Conservation (phyloP, 148 eudicot genomes). For the Arbutus unedo region DNA sequence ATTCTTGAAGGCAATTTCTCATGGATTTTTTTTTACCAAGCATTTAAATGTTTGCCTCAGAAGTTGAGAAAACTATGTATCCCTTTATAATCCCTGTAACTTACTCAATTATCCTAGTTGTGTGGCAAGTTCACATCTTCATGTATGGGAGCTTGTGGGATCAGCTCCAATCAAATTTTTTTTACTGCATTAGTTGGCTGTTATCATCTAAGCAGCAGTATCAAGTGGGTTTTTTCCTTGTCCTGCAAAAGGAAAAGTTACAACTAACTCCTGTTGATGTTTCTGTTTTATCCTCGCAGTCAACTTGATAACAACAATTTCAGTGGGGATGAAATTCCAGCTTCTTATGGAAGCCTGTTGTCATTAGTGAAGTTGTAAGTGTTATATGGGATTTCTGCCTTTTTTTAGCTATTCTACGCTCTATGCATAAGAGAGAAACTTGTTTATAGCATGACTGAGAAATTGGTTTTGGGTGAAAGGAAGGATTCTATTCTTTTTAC, state of each 20-base stretch:
- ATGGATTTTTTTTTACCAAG: not conserved
- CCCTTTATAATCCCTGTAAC: not conserved
- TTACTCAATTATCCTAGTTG: not conserved
- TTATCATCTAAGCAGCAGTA: too few relatives aligned
- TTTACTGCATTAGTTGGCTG: not conserved
- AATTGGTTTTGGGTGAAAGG: not conserved
- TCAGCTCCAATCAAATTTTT: not conserved
- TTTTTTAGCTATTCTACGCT: not conserved
- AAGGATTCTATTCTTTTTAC: not conserved
- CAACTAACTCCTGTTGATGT: not conserved
- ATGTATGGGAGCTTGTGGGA: not conserved
- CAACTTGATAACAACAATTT: constrained; percentile 68
- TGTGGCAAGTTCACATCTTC: constrained; percentile 5
- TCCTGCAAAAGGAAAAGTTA: not conserved
- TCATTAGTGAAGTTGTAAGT: constrained; percentile 50
- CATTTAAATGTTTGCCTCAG: not conserved
- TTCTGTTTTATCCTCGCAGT: constrained; percentile 32
- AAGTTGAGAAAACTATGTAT: not conserved
- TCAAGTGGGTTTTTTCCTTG: not conserved
- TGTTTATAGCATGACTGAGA: not conserved
- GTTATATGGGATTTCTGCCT: not conserved
- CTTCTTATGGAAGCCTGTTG: constrained; percentile 38
- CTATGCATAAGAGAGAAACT: not conserved
- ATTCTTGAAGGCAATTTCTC: not conserved
- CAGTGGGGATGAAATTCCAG: constrained; percentile 40